These are phyloP conservation scores for Phytopythium delawarense DNA, from an alignment of 352 stramenopile species.

Conservation along the genomic window DNA sequence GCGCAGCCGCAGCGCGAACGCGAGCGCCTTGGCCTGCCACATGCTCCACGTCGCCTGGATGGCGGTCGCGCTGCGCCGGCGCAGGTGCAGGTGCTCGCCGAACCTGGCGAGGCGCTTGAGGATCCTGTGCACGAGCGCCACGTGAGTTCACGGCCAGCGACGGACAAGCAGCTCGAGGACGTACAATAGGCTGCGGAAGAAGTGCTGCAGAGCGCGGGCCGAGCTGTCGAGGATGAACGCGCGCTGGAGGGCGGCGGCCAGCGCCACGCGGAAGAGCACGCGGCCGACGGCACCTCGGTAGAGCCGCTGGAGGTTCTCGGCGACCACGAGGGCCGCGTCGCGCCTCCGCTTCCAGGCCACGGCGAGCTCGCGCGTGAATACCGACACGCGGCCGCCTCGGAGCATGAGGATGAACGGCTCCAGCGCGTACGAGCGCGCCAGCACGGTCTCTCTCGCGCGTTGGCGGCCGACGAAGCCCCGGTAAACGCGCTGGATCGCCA, in stretches of 20 bases:
- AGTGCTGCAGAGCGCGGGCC: conserved; percentile 58
- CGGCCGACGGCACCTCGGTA: conserved; percentile 53
- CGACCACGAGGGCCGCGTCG: conserved; percentile 38
- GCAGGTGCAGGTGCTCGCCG: conserved; percentile 26
- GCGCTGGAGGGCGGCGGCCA: conserved; percentile 25
- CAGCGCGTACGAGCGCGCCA: conserved; percentile 33
- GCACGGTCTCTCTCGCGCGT: conserved; percentile 26
- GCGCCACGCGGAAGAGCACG: conserved; percentile 20
- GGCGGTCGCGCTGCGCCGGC: conserved; percentile 31
- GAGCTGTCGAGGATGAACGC: conserved; percentile 33
- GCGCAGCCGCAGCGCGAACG: conserved; percentile 32
- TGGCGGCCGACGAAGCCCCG: conserved; percentile 43
- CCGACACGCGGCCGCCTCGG: conserved; percentile 19
- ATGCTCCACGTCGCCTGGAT: conserved; percentile 80
- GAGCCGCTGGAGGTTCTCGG: conserved; percentile 28
- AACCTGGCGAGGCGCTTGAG: conserved; percentile 45
- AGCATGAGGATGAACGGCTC: conserved; percentile 52
- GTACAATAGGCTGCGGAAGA: conserved; percentile 75
- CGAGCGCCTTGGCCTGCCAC: conserved; percentile 57
- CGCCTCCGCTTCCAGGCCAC: conserved; percentile 55
- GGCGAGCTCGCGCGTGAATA: conserved; percentile 55
- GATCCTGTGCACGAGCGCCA: conserved; percentile 25
- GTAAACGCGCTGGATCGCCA: conserved; percentile 46
- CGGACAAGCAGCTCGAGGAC: conserved; percentile 12
- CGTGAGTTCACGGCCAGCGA: neutral